Base-by-base conservation (phyloP, 805 yeast genomes). In the Monosporozyma aquatica region DNA sequence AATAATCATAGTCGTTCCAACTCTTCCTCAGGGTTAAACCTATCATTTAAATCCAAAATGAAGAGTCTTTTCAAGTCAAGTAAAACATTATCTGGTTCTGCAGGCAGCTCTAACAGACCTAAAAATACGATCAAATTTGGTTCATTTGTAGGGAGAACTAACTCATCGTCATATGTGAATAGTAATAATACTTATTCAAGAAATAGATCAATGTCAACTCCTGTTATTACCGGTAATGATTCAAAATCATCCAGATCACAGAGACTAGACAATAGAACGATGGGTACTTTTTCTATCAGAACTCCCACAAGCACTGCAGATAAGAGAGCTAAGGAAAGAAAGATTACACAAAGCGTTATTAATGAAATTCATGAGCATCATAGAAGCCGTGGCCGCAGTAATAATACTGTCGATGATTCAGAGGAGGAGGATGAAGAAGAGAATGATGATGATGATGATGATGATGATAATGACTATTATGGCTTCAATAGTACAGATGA, bases 331-430 rank as follows among this genome's bases (percentile, higher is more conserved):
- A 5, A 10, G 9, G 24, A 37, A 37, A 26, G 15, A 27, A 37
- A 13, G 24, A 37, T 37, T 8, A 37, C 30, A 25, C 18, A 27
- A 15, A 36, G 28, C 17, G 29, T 37, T 18, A 25, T 79, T 54
- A 94, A 49, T 39, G 44, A 50, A 14, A 47, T 54, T n/a, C 44
- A 48, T 15, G 58, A 49, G 33, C 58, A 46, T 39, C 56, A 44
- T 14, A 60, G 21, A 52, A 49, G 44, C 7, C 28, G 5, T 10
- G 14, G 17, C 15, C 30, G 28, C n/a, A n/a, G n/a, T n/a, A n/a
- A n/a, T n/a, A n/a, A n/a, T n/a, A 23, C 9, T 9, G 9, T 9
- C 9, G 25, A 23, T 6, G 25, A 23, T 23, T 23, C 25, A 4
- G 44, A 44, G 1, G 39, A 23, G 10, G 25, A 11, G 4, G 38